phyloP scores from a whole-genome alignment of 768 basidiomycete genomes.

The Suillus decipiens region DNA sequence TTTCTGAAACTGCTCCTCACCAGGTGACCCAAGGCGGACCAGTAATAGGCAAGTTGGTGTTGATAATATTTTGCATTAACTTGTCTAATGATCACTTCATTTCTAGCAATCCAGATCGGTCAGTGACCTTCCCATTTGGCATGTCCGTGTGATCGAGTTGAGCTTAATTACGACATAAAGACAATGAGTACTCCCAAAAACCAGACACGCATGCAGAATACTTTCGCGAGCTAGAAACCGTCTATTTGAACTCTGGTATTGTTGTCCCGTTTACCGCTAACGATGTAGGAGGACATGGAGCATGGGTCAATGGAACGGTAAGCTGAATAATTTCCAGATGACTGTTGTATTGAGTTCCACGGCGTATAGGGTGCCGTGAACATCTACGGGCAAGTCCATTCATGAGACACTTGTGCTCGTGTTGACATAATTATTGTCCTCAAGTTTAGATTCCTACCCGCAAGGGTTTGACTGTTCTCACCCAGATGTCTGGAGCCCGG shows the following conservation, averaged over 20 bases:
- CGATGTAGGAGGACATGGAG: constrained; percentile 56
- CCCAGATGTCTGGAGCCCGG: constrained; percentile 62
- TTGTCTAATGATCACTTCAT: constrained; percentile 6
- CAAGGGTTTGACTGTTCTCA: constrained; percentile 82
- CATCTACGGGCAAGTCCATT: constrained; percentile 58
- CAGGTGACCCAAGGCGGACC: constrained; percentile 76
- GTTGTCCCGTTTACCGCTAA: constrained; percentile 77
- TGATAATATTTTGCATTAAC: not conserved
- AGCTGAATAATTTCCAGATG: constrained; percentile 16
- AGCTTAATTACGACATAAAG: constrained; percentile 33
- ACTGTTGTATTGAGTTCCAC: not conserved
- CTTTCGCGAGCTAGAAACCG: constrained; percentile 60
- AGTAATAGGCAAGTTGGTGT: constrained; percentile 56
- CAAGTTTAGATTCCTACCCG: constrained; percentile 68
- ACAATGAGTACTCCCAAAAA: constrained; percentile 74
- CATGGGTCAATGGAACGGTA: constrained; percentile 74
- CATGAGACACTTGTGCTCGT: not conserved
- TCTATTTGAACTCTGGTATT: constrained; percentile 55
- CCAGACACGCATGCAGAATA: constrained; percentile 49
- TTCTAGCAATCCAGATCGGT: constrained; percentile 59
- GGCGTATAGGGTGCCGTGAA: constrained; percentile 64
- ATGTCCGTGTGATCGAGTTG: not conserved
- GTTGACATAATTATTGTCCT: constrained; percentile 3
- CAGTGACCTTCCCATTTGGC: constrained; percentile 14
- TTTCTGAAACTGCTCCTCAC: constrained; percentile 56